These are phyloP conservation scores for Aphanomyces euteiches DNA, from an alignment of 352 stramenopile genomes.

Conservation along the genomic window DNA sequence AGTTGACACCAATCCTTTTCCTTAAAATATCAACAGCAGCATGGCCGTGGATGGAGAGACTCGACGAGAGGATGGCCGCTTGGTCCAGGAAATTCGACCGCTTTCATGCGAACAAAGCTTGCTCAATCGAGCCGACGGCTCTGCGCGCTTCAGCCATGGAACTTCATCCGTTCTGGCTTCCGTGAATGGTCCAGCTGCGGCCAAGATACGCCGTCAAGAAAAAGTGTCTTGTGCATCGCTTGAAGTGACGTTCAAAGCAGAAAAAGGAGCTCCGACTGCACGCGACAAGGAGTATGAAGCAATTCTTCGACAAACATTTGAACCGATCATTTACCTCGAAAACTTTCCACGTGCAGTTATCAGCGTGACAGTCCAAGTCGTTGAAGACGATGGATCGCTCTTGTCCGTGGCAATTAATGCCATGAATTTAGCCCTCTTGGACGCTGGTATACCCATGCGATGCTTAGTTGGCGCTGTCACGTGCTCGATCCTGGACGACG, in stretches of 20 bases:
- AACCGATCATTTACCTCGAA: conserved; percentile 58
- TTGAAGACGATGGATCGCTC: conserved; percentile 76
- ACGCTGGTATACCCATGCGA: conserved; percentile 75
- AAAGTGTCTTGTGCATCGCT: conserved; percentile 57
- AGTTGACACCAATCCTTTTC: conserved; percentile 13
- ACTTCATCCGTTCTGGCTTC: conserved; percentile 68
- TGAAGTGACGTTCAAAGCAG: conserved; percentile 77
- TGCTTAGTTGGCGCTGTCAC: conserved; percentile 63
- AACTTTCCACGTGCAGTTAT: conserved; percentile 79
- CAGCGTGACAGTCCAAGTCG: conserved; percentile 81
- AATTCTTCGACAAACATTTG: conserved; percentile 74
- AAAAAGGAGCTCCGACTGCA: conserved; percentile 68
- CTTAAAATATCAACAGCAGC: too few relatives aligned
- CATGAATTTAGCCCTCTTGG: conserved; percentile 67
- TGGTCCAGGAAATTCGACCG: conserved; percentile 68
- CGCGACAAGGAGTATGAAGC: conserved; percentile 79
- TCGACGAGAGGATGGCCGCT: conserved; percentile 57
- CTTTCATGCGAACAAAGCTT: conserved; percentile 72
- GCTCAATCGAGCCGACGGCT: conserved; percentile 75
- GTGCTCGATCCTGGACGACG: conserved; percentile 60
- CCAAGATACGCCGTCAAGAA: conserved; percentile 66
- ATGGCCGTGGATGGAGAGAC: not conserved
- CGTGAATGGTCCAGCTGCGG: conserved; percentile 70
- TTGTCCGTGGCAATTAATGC: conserved; percentile 80
- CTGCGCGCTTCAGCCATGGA: conserved; percentile 70